phyloP scores from a whole-genome alignment of 495 filamentous ascomycete genomes.

The Aspergillus sclerotioniger region DNA sequence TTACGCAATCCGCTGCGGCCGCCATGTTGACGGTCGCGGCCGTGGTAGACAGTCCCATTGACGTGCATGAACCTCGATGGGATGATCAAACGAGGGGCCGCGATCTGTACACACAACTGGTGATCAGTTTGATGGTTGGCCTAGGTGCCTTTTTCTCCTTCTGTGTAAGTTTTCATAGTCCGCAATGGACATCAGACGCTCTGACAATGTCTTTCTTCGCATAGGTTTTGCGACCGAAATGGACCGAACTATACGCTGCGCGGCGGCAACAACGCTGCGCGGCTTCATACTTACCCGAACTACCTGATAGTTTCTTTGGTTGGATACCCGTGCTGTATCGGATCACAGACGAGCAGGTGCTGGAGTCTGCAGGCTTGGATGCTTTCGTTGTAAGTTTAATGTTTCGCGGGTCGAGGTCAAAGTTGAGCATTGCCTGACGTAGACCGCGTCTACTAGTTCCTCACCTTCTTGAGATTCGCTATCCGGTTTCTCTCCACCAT shows the following conservation, averaged over 20 bases:
- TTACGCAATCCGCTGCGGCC: constrained; percentile 29
- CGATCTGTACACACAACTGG: constrained; percentile 58
- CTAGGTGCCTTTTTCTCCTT: constrained; percentile 60
- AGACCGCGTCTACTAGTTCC: constrained; percentile 55
- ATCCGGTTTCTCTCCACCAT: constrained; percentile 76
- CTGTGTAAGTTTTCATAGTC: constrained; percentile 46
- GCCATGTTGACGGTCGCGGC: constrained; percentile 26
- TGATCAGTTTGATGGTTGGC: constrained; percentile 57
- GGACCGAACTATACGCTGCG: constrained; percentile 89
- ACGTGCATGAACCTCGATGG: constrained; percentile 29
- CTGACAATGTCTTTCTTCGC: background rate
- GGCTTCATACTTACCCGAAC: constrained; percentile 72
- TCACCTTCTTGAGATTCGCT: constrained; percentile 92
- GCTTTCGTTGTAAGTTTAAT: constrained; percentile 75
- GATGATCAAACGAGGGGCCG: constrained; percentile 38
- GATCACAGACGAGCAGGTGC: constrained; percentile 84
- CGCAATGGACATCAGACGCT: background rate
- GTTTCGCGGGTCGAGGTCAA: background rate
- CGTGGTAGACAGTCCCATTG: constrained; percentile 18
- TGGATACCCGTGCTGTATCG: constrained; percentile 91
- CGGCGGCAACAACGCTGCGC: constrained; percentile 68
- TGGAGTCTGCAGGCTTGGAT: constrained; percentile 89
- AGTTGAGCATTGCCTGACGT: constrained; percentile 2
- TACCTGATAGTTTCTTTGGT: constrained; percentile 85
- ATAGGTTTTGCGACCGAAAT: constrained; percentile 80